Evolutionary conservation across 2,329 filamentous ascomycete species (phyloP), one percentile per base, ranked within the genome.

Genomic region (Phaeosphaeria sp.): DNA sequence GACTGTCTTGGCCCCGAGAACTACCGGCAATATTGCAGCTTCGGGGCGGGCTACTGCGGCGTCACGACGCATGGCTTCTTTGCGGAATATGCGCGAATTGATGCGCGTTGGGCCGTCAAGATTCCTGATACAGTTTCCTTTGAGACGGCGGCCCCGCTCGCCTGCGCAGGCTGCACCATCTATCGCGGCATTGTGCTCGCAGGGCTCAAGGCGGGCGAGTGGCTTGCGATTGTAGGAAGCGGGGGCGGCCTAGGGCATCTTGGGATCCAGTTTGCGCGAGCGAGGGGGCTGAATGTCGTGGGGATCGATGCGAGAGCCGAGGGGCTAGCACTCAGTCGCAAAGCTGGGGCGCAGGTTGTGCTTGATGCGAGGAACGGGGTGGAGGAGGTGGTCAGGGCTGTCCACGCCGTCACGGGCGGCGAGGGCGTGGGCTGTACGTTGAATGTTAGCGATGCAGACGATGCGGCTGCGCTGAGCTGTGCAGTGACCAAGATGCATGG

Each of bases 261-360:
- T 63, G 91, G 91, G 15, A 82, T 90, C 63, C 92, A 96, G 80
- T 96, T 95, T 78, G 92, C 91, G 49, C 90, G 89, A 77, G 92
- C 92, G 47, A 93, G 96, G 90, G 92, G 93, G 53, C 79, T 96
- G 50, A 85, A 88, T 62, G 82, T 87, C 63, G 87, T 97, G 69
- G 92, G 89, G 65, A 92, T 97, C 67, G 93, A 97, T 72, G 86
- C 85, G 52, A 91, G 92, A 50, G 85, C 87, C 3, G 92, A 95
- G 82, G 63, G 81, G 0, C 69, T 88, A 10, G 77, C 77, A 53
- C 58, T 88, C 27, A 78, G 81, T 3, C 76, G 72, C 58, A 69
- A 80, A 27, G 73, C 73, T 21, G 84, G 85, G 5, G 84, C 83
- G 0, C 80, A 86, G 54, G 67, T 82, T 0, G 79, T 86, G 2